A percentile compares a stretch with the other conserved stretches of the same genome.
phyloP scores from a whole-genome alignment of 176 grass and related monocot species.

The Oryza nivara region DNA sequence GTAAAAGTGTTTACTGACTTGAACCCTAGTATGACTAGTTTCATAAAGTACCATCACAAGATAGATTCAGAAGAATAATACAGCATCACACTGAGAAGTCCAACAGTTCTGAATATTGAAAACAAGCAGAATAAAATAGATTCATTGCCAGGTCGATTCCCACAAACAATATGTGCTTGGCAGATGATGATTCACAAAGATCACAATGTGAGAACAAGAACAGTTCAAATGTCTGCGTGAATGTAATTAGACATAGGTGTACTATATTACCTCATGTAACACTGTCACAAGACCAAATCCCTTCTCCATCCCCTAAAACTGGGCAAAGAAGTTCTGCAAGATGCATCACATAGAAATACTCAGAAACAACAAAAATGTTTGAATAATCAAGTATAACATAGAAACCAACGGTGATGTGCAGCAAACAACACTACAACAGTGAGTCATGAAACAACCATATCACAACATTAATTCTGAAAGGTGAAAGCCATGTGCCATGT shows the following conservation, averaged over 20 bases:
- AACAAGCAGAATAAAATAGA: slow-evolving; percentile 3
- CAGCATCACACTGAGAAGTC: not conserved
- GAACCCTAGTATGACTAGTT: not conserved
- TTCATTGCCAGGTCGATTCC: not conserved
- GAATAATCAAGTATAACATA: not conserved
- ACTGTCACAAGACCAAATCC: slow-evolving; percentile 27
- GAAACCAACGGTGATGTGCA: not conserved
- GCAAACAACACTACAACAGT: not conserved
- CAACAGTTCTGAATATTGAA: not conserved
- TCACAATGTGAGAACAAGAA: not conserved
- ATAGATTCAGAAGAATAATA: not conserved
- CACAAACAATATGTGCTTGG: not conserved
- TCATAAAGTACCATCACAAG: not conserved
- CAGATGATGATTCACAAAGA: not conserved
- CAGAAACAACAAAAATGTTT: slow-evolving; percentile 4
- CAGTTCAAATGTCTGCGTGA: not conserved
- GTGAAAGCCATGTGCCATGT: not conserved
- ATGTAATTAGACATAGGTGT: not conserved
- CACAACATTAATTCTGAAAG: not conserved
- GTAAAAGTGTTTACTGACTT: not conserved
- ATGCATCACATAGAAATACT: not conserved
- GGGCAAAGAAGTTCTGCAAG: slow-evolving; percentile 54
- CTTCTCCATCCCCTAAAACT: slow-evolving; percentile 60
- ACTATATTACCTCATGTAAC: slow-evolving; percentile 41
- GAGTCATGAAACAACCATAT: not conserved